phyloP scores from a whole-genome alignment of 768 basidiomycete genomes.

The Clitopilus hobsonii region DNA sequence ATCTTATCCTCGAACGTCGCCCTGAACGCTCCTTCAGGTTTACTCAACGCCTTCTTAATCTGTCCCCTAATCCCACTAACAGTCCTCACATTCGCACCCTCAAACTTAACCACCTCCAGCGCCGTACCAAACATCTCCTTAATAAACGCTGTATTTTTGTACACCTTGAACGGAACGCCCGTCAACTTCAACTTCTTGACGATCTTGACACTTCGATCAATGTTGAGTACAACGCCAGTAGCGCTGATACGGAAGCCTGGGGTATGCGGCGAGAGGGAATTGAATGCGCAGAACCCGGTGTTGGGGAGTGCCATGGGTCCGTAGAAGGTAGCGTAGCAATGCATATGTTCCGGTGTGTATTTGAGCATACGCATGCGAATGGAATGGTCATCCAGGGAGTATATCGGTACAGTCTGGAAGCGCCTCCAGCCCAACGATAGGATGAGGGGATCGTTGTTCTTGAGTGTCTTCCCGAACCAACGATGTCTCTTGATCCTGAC shows the following conservation, averaged over 20 bases:
- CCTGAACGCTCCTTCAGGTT: slow-evolving; percentile 92
- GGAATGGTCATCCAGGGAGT: slow-evolving; percentile 95
- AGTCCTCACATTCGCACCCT: slow-evolving; percentile 93
- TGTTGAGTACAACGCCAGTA: slow-evolving; percentile 91
- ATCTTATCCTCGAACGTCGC: slow-evolving; percentile 99
- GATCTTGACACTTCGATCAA: slow-evolving; percentile 89
- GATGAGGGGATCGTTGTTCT: slow-evolving; percentile 95
- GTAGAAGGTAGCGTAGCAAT: slow-evolving; percentile 97
- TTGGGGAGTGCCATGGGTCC: slow-evolving; percentile 90
- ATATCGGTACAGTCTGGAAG: slow-evolving; percentile 93
- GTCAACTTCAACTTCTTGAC: slow-evolving; percentile 99
- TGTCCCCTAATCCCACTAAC: slow-evolving; percentile 96
- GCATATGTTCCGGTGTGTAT: slow-evolving; percentile 99
- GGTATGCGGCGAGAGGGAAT: slow-evolving; percentile 61
- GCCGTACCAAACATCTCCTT: slow-evolving; percentile 95
- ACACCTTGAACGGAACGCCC: slow-evolving; percentile 94
- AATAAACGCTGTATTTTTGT: slow-evolving; percentile 98
- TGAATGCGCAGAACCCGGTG: slow-evolving; percentile 97
- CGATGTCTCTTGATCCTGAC: slow-evolving; percentile 95
- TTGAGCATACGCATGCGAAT: slow-evolving; percentile 99
- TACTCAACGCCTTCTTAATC: slow-evolving; percentile 92
- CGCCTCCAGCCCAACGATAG: slow-evolving; percentile 97
- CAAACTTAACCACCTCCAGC: slow-evolving; percentile 96
- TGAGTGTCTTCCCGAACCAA: slow-evolving; percentile 87
- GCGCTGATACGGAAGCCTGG: slow-evolving; percentile 87